Percentiles rank a stretch among this genome's conserved stretches.
phyloP scores from a whole-genome alignment of 2,329 filamentous ascomycete genomes.

The Fusarium liriodendri region DNA sequence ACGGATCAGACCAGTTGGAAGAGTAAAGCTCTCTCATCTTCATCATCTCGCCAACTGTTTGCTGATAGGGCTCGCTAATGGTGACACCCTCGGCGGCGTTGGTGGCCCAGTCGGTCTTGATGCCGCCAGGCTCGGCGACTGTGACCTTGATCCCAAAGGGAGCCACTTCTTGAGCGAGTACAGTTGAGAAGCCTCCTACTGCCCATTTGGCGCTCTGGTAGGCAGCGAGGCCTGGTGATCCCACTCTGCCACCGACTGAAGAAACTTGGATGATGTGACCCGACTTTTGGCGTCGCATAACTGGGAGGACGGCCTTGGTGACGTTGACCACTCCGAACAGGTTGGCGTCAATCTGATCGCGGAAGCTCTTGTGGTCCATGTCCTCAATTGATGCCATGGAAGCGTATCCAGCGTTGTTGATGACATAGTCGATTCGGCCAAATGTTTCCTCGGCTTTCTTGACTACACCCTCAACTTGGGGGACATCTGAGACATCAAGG shows the following conservation, averaged over 20 bases:
- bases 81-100: constrained; percentile 40
- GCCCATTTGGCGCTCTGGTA: constrained; percentile 56
- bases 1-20: constrained; percentile 18
- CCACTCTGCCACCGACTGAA: constrained; percentile 50
- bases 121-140: constrained; percentile 54
- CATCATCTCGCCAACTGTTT: constrained; percentile 48
- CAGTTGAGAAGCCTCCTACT: constrained; percentile 52
- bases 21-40: constrained; percentile 3
- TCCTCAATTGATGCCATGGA: constrained; percentile 64
- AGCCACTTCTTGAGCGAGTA: constrained; percentile 49
- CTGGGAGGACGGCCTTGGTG: constrained; percentile 55
- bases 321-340: constrained; percentile 68
- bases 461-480: constrained; percentile 55
- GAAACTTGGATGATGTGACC: constrained; percentile 55
- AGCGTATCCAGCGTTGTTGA: constrained; percentile 73
- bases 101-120: constrained; percentile 54
- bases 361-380: constrained; percentile 58
- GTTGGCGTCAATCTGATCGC: constrained; percentile 68
- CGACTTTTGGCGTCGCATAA: constrained; percentile 46
- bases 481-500: constrained; percentile 60
- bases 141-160: constrained; percentile 54
- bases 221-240: constrained; percentile 47
- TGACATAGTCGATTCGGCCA: constrained; percentile 67
- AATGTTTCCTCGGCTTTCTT: constrained; percentile 57
- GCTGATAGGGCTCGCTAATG: constrained; percentile 50